Conservation (phyloP, 768 basidiomycete species). For the Mycena olivaceomarginata region DNA sequence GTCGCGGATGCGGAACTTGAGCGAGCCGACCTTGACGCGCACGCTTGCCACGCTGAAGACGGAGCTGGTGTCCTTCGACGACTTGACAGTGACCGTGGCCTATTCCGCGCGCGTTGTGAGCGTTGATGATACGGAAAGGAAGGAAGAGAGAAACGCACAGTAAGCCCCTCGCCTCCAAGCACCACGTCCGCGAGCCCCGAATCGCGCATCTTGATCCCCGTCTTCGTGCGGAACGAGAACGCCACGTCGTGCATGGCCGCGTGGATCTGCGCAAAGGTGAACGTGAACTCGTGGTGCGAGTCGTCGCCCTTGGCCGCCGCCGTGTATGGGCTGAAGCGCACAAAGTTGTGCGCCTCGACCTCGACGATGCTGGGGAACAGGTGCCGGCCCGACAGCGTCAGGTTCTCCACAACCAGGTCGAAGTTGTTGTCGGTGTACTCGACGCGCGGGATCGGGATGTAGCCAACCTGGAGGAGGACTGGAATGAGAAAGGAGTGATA, state of each 20-base stretch:
- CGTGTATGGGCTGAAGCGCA: constrained; percentile 90
- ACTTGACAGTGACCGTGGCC: constrained; percentile 74
- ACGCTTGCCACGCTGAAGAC: constrained; percentile 86
- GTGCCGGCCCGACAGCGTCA: constrained; percentile 91
- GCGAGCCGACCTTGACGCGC: constrained; percentile 87
- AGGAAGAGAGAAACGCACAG: constrained; percentile 61
- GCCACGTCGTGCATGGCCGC: constrained; percentile 96
- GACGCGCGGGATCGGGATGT: constrained; percentile 93
- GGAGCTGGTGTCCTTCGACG: constrained; percentile 78
- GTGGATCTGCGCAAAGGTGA: constrained; percentile 91
- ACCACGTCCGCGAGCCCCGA: constrained; percentile 91
- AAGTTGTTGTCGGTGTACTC: constrained; percentile 93
- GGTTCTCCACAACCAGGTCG: constrained; percentile 95
- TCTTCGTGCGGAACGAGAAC: constrained; percentile 93
- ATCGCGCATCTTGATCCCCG: constrained; percentile 87
- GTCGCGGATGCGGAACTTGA: constrained; percentile 95
- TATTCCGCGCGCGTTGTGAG: constrained; percentile 37
- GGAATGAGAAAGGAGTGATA: neutral
- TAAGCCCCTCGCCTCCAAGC: constrained; percentile 89
- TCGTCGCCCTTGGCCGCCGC: constrained; percentile 67
- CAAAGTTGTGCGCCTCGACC: constrained; percentile 86
- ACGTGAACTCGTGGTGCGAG: constrained; percentile 81
- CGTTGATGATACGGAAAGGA: neutral
- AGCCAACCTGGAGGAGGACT: constrained; percentile 71
- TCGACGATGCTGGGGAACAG: constrained; percentile 89